Evolutionary conservation across 2,329 filamentous ascomycete genomes (phyloP).

Genomic region (Neonectria faginata): DNA sequence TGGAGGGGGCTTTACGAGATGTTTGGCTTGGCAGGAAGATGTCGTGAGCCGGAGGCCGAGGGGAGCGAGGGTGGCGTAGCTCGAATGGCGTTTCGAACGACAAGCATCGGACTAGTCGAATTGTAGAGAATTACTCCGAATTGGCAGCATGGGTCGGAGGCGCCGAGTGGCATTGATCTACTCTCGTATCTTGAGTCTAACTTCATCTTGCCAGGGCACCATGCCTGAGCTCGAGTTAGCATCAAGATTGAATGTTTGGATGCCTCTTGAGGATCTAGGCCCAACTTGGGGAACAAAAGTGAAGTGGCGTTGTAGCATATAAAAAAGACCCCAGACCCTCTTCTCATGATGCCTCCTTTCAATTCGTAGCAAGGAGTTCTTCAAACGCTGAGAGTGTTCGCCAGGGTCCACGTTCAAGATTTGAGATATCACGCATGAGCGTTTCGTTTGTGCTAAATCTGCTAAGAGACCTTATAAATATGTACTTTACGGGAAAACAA

Average conservation of each 20-base stretch:
- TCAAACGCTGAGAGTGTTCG: no score
- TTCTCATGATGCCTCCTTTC: no score
- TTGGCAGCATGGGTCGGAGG: not conserved
- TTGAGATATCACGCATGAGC: not conserved
- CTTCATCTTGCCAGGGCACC: not conserved
- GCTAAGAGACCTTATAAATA: not conserved
- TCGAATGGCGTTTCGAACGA: not conserved
- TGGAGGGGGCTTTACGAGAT: slow-evolving; percentile 13
- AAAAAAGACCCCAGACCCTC: no score
- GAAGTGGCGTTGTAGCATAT: no score
- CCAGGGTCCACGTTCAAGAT: not conserved
- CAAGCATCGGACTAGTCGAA: not conserved
- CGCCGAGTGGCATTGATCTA: not conserved
- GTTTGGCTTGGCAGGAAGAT: not conserved
- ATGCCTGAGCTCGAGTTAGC: no score
- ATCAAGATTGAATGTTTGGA: no score
- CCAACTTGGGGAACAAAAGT: no score
- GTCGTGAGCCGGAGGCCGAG: not conserved
- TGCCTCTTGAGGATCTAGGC: no score
- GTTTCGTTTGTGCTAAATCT: not conserved
- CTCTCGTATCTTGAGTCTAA: not conserved
- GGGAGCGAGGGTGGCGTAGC: not conserved
- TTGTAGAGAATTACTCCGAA: not conserved
- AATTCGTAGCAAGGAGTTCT: no score
- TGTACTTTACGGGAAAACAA: not conserved